Evolutionary conservation across 1,139 yeast genomes (phyloP).

Genomic region (Blastobotrys illinoisensis): DNA sequence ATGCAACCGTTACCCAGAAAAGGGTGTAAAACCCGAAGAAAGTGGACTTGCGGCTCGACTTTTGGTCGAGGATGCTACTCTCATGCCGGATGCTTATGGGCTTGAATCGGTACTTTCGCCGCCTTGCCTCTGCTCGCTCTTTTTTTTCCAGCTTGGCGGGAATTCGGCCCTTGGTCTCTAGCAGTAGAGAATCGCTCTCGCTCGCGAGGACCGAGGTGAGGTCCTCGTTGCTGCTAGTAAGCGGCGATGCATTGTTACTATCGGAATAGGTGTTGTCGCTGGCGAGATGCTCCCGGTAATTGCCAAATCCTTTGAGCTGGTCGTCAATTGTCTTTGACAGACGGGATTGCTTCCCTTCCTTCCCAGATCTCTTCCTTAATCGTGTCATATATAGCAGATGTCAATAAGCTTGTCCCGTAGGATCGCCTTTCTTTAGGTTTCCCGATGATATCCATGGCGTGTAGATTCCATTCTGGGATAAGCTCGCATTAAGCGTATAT

Average conservation of each 20-base stretch:
- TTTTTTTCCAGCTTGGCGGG: conserved; percentile 2
- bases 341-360: neutral
- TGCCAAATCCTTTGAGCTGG: conserved; percentile 3
- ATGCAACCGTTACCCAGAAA: conserved; percentile 33
- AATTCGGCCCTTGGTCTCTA: neutral
- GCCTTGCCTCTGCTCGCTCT: conserved; percentile 3
- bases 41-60: conserved; percentile 24
- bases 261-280: conserved; percentile 21
- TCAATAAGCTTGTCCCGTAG: neutral
- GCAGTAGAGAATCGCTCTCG: conserved; percentile 1
- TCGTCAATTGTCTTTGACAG: neutral
- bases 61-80: conserved; percentile 23
- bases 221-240: neutral
- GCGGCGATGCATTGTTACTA: conserved; percentile 15
- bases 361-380: neutral
- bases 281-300: conserved; percentile 16
- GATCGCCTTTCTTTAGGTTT: neutral
- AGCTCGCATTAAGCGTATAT: neutral
- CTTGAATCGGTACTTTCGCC: conserved; percentile 13
- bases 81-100: conserved; percentile 17
- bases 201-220: neutral
- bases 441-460: neutral
- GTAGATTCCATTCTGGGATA: neutral
- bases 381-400: neutral
- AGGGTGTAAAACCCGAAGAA: conserved; percentile 37